Evolutionary conservation across 495 filamentous ascomycete species (phyloP), one percentile per base, ranked within the genome.

Genomic region (Annulohypoxylon maeteangense): DNA sequence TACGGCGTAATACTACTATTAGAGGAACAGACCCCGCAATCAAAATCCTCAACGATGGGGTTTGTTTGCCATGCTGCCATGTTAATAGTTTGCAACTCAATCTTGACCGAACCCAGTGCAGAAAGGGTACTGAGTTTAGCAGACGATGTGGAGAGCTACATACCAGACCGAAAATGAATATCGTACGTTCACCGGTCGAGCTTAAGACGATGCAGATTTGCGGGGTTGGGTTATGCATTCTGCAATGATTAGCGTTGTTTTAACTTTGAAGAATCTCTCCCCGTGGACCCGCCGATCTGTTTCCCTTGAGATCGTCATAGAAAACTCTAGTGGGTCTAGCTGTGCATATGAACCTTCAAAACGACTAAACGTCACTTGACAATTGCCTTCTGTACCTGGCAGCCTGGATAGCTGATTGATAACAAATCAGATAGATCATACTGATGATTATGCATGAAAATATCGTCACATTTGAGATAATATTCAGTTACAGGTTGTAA

Each of bases 191-290:
- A 53, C 55, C 31, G 58, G 48, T 55, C 48, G 50, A 57, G 18
- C 40, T 20, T 31, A 25, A 42, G 48, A 11, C 36, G 38, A 54
- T 62, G 66, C 44, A 31, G 40, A 27, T 63, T 68, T 68, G 66
- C 57, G 66, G 66, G 51, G 58, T 63, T 68, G 40, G 5, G 57
- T 48, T 42, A 31, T 18, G 23, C 11, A 25, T 18, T 54, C 48
- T 42, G 64, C 44, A 31, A 48, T 45, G 18, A 7, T 57, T 56
- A 27, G 23, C 36, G 50, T 38, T 68, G 56, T 44, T 48, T 48
- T 56, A 42, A 42, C 36, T 4, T 40, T 14, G 40, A 57, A 18
- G 25, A 27, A n/a, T 51, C n/a, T 62, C 36, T 60, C 55, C 55
- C 47, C 61, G 44, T 54, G 44, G 67, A 54, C 12, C 60, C 60